These are phyloP conservation scores for Chaetomidium leptoderma DNA, from an alignment of 495 filamentous ascomycete genomes.

Conservation along the genomic window DNA sequence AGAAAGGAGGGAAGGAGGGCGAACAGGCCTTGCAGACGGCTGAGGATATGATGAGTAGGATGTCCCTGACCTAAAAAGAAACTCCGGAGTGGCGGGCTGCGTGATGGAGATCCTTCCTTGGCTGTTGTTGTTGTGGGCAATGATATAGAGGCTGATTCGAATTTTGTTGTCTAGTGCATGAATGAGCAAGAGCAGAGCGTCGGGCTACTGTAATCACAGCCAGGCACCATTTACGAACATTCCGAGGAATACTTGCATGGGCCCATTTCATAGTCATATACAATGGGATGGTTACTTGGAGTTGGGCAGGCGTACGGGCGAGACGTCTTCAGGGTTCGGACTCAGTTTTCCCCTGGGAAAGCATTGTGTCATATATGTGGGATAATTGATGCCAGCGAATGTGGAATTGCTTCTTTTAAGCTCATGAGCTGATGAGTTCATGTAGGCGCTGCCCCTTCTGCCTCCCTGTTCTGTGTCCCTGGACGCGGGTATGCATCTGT, in stretches of 20 bases:
- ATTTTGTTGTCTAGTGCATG: slow-evolving; percentile 3
- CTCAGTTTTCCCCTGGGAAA: neutral
- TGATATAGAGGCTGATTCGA: slow-evolving; percentile 12
- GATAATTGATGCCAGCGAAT: too few relatives aligned
- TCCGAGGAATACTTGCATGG: neutral
- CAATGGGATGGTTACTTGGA: neutral
- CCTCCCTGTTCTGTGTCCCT: neutral
- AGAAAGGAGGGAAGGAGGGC: too few relatives aligned
- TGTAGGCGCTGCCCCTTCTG: too few relatives aligned
- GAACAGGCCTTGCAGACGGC: slow-evolving; percentile 22
- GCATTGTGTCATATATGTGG: too few relatives aligned
- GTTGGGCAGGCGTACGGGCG: neutral
- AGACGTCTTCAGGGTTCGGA: neutral
- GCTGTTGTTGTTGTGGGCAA: neutral
- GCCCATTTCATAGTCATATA: neutral
- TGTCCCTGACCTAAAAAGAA: slow-evolving; percentile 38
- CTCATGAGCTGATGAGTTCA: too few relatives aligned
- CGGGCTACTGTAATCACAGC: too few relatives aligned
- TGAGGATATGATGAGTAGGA: slow-evolving; percentile 31
- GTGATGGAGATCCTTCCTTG: neutral
- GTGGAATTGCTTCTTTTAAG: too few relatives aligned
- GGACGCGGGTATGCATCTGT: neutral
- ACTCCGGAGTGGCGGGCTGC: slow-evolving; percentile 15
- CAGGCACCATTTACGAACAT: too few relatives aligned
- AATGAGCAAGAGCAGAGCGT: too few relatives aligned